Conservation (phyloP, 768 basidiomycete species). For the Gyrodon lividus region DNA sequence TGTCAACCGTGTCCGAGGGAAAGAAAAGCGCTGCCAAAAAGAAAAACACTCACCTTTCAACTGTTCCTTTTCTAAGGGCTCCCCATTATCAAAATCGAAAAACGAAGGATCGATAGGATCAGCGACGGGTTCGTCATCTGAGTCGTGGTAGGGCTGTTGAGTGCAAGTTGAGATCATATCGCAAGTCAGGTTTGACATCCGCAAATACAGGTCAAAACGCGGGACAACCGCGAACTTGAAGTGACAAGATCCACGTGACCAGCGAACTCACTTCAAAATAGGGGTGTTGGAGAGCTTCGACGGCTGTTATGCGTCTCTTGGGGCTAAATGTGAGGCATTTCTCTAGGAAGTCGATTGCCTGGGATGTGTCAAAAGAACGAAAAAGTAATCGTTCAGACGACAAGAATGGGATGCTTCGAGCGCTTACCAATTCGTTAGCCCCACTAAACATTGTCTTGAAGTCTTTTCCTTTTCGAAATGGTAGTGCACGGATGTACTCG, state of each 20-base stretch:
- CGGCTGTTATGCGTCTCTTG: constrained; percentile 82
- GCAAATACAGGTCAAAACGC: too few relatives aligned
- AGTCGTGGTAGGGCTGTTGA: constrained; percentile 79
- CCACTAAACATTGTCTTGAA: constrained; percentile 71
- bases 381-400: not conserved
- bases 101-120: constrained; percentile 71
- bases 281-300: constrained; percentile 84
- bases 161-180: not conserved
- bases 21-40: not conserved
- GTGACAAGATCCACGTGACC: too few relatives aligned
- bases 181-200: not conserved
- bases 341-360: constrained; percentile 78
- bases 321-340: constrained; percentile 85
- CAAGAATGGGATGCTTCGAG: not conserved
- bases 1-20: not conserved
- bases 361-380: not conserved
- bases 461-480: constrained; percentile 78
- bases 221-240: too few relatives aligned
- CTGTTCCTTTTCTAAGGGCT: constrained; percentile 61
- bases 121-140: constrained; percentile 85
- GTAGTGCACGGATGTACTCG: constrained; percentile 86
- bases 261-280: constrained; percentile 66
- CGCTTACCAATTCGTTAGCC: constrained; percentile 61
- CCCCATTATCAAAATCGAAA: constrained; percentile 79
- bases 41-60: constrained; percentile 52